phyloP scores from a whole-genome alignment of 139 green algal species.

The Gonium pectorale region DNA sequence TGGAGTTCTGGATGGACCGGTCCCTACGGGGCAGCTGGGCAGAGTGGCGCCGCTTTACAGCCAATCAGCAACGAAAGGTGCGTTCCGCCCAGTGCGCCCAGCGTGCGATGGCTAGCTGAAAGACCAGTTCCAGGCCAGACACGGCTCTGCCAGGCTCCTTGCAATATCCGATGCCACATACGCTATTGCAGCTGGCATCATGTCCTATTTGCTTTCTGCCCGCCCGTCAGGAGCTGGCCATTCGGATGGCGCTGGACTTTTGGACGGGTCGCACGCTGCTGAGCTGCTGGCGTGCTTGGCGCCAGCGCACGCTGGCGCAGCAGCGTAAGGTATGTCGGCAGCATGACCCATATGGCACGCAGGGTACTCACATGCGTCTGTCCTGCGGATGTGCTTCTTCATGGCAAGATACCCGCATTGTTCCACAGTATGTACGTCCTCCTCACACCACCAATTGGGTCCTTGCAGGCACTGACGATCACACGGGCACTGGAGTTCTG shows the following conservation, averaged over 20 bases:
- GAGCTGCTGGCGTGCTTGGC: neutral
- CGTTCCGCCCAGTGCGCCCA: no score
- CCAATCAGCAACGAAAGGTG: neutral
- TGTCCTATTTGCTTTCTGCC: no score
- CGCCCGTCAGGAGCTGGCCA: neutral
- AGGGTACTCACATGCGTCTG: no score
- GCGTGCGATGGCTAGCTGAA: no score
- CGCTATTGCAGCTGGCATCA: no score
- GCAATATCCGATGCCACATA: no score
- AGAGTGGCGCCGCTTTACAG: slow-evolving; percentile 18
- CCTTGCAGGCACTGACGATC: neutral
- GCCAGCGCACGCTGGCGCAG: neutral
- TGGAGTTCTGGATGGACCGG: neutral
- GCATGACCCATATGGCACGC: no score
- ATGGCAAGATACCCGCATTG: no score
- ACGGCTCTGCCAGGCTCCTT: no score
- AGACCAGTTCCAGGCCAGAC: no score
- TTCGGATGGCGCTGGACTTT: slow-evolving; percentile 15
- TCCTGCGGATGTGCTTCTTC: no score
- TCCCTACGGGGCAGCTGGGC: neutral
- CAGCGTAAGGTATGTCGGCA: neutral
- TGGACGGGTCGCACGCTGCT: neutral
- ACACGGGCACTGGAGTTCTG: neutral
- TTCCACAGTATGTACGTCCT: no score
- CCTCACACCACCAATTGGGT: neutral